A percentile compares a stretch with the other conserved stretches of the same genome.
Evolutionary conservation across 352 stramenopile genomes (phyloP).

Genomic region (Phytophthora pistaciae): DNA sequence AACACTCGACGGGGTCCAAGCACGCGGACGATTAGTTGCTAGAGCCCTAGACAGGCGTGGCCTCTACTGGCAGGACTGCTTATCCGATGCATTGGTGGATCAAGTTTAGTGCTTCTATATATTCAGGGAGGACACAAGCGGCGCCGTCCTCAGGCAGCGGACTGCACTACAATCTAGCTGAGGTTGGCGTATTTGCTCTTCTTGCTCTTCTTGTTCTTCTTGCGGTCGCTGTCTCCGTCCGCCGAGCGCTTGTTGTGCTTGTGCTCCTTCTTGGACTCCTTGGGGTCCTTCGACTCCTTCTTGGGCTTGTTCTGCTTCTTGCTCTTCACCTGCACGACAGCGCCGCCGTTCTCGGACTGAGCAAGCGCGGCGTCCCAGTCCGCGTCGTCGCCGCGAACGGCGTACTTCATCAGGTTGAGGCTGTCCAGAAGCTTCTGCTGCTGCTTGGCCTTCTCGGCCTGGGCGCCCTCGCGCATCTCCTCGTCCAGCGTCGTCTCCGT

Average conservation of each 20-base stretch:
- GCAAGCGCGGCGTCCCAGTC: conserved; percentile 90
- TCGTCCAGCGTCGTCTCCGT: conserved; percentile 87
- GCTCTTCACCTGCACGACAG: conserved; percentile 87
- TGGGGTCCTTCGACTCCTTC: conserved; percentile 82
- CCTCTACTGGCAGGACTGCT: too few species aligned
- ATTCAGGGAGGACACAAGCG: conserved; percentile 21
- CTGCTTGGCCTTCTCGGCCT: conserved; percentile 84
- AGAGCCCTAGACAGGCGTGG: too few species aligned
- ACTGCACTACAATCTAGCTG: conserved; percentile 43
- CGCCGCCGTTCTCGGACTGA: conserved; percentile 40
- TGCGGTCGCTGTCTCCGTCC: conserved; percentile 55
- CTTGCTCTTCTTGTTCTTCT: conserved; percentile 75
- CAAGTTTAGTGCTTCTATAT: conserved; percentile 30
- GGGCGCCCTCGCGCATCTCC: conserved; percentile 78
- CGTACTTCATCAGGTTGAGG: conserved; percentile 96
- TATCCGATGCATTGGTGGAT: neutral
- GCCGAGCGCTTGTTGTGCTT: conserved; percentile 46
- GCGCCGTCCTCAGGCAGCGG: conserved; percentile 1
- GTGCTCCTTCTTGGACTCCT: conserved; percentile 65
- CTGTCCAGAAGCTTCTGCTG: conserved; percentile 89
- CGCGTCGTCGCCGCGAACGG: conserved; percentile 93
- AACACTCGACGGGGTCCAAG: conserved; percentile 24
- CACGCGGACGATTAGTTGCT: conserved; percentile 10
- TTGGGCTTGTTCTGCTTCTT: conserved; percentile 81
- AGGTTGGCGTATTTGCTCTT: conserved; percentile 87